Evolutionary conservation across 192 early-diverging fungal genomes (phyloP).

Genomic region (Rhizophagus prolifer): DNA sequence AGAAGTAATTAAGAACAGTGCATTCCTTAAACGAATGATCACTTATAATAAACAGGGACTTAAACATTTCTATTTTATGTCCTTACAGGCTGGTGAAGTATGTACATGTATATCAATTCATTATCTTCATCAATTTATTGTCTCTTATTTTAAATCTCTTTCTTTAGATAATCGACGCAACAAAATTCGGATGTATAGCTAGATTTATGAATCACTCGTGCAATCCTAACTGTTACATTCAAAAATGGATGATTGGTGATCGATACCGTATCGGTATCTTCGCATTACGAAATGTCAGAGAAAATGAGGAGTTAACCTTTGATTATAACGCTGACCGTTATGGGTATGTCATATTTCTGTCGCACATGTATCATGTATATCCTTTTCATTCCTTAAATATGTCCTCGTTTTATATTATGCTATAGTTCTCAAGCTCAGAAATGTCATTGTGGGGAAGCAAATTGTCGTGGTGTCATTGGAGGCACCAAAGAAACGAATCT

Average conservation of each 20-base stretch:
- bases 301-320: constrained; percentile 91
- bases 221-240: constrained; percentile 89
- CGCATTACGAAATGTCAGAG: constrained; percentile 68
- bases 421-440: constrained; percentile 84
- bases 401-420: constrained; percentile 3
- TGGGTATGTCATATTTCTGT: constrained; percentile 53
- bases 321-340: constrained; percentile 98
- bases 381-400: not conserved
- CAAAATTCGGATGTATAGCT: constrained; percentile 86
- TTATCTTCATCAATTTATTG: not conserved
- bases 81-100: constrained; percentile 86
- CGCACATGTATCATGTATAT: not conserved
- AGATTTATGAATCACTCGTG: constrained; percentile 99
- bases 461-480: constrained; percentile 91
- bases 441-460: constrained; percentile 88
- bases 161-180: constrained; percentile 88
- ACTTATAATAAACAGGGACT: constrained; percentile 80
- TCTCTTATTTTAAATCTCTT: constrained; percentile 5
- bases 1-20: constrained; percentile 82
- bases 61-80: constrained; percentile 99
- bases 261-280: constrained; percentile 96
- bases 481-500: constrained; percentile 70
- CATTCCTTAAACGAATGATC: constrained; percentile 79
- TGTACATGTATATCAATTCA: not conserved
- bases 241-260: constrained; percentile 96